Evolutionary conservation across 352 stramenopile species (phyloP).

Genomic region (Globisporangium perplexum): DNA sequence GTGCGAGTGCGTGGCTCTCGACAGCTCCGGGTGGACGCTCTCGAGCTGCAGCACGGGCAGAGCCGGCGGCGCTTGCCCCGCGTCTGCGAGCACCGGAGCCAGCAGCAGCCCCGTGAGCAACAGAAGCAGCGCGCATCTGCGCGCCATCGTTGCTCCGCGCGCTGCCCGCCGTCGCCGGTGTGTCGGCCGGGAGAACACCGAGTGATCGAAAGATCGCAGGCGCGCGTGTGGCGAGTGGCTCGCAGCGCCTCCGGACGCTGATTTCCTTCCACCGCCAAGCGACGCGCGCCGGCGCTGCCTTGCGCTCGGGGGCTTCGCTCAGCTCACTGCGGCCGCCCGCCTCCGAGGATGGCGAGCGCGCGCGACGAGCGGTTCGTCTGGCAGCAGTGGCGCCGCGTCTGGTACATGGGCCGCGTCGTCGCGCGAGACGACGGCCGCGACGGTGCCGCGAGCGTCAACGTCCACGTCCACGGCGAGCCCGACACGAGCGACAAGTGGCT

Average conservation of each 20-base stretch:
- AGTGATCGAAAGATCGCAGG: neutral
- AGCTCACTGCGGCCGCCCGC: too few relatives aligned
- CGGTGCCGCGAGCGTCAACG: neutral
- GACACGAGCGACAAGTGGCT: slow-evolving; percentile 47
- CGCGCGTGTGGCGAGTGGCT: too few relatives aligned
- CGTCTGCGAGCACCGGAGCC: neutral
- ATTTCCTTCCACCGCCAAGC: too few relatives aligned
- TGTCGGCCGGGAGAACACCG: neutral
- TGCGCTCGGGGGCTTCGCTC: too few relatives aligned
- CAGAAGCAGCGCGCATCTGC: neutral
- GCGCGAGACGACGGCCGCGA: slow-evolving; percentile 3
- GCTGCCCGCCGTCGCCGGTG: neutral
- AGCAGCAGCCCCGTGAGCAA: neutral
- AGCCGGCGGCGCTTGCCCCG: too few relatives aligned
- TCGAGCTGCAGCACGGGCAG: too few relatives aligned
- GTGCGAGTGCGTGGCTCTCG: neutral
- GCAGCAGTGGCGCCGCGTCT: slow-evolving; percentile 33
- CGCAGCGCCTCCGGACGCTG: too few relatives aligned
- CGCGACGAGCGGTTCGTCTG: slow-evolving; percentile 22
- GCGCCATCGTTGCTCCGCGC: neutral
- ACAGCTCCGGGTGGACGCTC: too few relatives aligned
- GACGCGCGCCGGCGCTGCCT: too few relatives aligned
- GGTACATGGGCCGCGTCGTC: slow-evolving; percentile 44
- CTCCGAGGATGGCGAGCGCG: neutral
- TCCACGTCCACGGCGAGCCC: slow-evolving; percentile 43